Evolutionary conservation across 768 basidiomycete species (phyloP), one percentile per base, ranked within the genome.

Genomic region (Coprinellus micaceus): DNA sequence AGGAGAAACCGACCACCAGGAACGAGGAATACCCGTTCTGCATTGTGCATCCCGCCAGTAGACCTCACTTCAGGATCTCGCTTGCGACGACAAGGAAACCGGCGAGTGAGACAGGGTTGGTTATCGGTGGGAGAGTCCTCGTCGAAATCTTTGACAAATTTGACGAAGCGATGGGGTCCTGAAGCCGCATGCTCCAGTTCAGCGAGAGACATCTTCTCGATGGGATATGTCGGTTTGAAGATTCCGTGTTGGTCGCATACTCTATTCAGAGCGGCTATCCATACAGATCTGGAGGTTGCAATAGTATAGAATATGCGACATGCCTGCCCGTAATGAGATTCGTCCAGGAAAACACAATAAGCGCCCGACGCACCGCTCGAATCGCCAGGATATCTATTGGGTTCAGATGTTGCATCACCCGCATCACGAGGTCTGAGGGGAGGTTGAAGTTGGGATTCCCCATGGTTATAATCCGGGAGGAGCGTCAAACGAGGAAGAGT

Each of bases 1-100:
- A 69, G 43, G n/a, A 70, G 64, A 57, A 62, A 71, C 1, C 70
- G 67, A 11, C 70, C 70, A n/a, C 70, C 70, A 13, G 70, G 67
- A 29, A 71, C 58, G 30, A 71, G 56, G 36, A 59, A 63, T 17
- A 66, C 47, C 21, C 33, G 33, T 33, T 33, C 33, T 6, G 41
- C 43, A 7, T 28, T 21, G 39, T 64, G 58, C 47, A 54, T 49
- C 41, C 25, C 53, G 54, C 50, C 21, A n/a, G 25, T 2, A 22
- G 43, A 43, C 7, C 40, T 19, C 40, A 7, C 5, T 43, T 19
- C 40, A 15, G 15, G 6, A 6, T 17, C 15, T 19, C 6, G 10
- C 33, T 15, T 43, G 10, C 40, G n/a, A 17, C 36, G 36, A 7
- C 40, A 33, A 33, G 33, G 33, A 13, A 33, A 33, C 33, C 13